Conservation (phyloP, 2,329 filamentous ascomycete species). For the Cylindrodendrum hubeiense region DNA sequence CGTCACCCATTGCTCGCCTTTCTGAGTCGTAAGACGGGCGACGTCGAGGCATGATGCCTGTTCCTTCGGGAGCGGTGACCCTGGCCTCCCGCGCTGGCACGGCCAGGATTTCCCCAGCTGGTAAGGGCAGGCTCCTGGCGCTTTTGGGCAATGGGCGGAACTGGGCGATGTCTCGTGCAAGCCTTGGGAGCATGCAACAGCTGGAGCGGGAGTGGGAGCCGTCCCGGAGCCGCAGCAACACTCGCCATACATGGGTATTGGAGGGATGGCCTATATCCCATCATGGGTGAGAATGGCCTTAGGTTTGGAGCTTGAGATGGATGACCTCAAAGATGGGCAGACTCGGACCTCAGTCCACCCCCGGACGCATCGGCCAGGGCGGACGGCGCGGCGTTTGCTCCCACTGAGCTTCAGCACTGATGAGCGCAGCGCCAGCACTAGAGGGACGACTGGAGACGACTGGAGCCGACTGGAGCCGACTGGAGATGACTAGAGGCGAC, state of each 20-base stretch:
- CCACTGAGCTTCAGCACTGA: background rate
- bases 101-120: conserved; percentile 33
- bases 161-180: conserved; percentile 25
- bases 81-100: conserved; percentile 34
- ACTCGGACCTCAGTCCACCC: conserved; percentile 24
- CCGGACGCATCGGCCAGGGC: conserved; percentile 14
- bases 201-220: conserved; percentile 27
- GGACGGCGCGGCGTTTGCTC: conserved; percentile 6
- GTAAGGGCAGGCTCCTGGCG: conserved; percentile 27
- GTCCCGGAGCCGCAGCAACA: conserved; percentile 35
- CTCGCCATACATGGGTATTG: conserved; percentile 23
- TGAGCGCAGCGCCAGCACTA: background rate
- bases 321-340: conserved; percentile 20
- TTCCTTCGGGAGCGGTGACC: conserved; percentile 19
- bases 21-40: conserved; percentile 36
- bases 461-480: no score
- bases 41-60: conserved; percentile 27
- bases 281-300: conserved; percentile 23
- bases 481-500: conserved; percentile 8
- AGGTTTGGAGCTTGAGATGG: conserved; percentile 9
- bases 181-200: conserved; percentile 25
- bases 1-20: conserved; percentile 25
- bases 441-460: no score
- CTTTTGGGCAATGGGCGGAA: conserved; percentile 21
- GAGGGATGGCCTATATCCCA: conserved; percentile 19